phyloP scores from a whole-genome alignment of 176 grass and related monocot species.

The Miscanthus lutarioriparius region DNA sequence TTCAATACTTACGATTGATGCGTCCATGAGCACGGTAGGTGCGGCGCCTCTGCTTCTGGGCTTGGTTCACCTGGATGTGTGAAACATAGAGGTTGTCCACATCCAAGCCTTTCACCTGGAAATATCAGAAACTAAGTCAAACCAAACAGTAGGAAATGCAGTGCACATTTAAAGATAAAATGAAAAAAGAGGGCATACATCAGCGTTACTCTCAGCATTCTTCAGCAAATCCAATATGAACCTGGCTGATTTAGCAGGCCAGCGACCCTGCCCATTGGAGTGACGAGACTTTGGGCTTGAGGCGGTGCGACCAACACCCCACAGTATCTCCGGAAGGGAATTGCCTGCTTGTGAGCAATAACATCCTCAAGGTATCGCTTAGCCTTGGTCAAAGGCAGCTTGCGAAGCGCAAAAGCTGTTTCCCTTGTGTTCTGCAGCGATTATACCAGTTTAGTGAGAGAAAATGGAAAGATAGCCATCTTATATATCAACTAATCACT shows the following conservation, averaged over 20 bases:
- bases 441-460: not conserved
- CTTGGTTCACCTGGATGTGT: conserved; percentile 79
- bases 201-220: conserved; percentile 84
- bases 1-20: conserved; percentile 55
- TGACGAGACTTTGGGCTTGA: conserved; percentile 70
- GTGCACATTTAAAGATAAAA: not conserved
- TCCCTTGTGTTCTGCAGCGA: conserved; percentile 70
- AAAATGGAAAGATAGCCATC: not conserved
- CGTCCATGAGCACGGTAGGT: conserved; percentile 71
- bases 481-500: not conserved
- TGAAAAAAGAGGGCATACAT: conserved; percentile 34
- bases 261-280: conserved; percentile 83
- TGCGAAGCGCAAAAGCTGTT: conserved; percentile 68
- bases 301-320: conserved; percentile 85
- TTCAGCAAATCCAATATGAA: conserved; percentile 87
- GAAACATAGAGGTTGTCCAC: conserved; percentile 62
- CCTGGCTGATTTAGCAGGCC: conserved; percentile 72
- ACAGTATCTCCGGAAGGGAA: conserved; percentile 83
- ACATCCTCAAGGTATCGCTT: conserved; percentile 93
- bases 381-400: conserved; percentile 69
- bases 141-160: not conserved
- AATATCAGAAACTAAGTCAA: not conserved
- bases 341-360: conserved; percentile 88
- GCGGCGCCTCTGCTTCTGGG: conserved; percentile 66
- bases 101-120: conserved; percentile 70